Evolutionary conservation across 495 filamentous ascomycete genomes (phyloP), one percentile per base, ranked within the genome.

Genomic region (Hypomontagnella monticulosa): DNA sequence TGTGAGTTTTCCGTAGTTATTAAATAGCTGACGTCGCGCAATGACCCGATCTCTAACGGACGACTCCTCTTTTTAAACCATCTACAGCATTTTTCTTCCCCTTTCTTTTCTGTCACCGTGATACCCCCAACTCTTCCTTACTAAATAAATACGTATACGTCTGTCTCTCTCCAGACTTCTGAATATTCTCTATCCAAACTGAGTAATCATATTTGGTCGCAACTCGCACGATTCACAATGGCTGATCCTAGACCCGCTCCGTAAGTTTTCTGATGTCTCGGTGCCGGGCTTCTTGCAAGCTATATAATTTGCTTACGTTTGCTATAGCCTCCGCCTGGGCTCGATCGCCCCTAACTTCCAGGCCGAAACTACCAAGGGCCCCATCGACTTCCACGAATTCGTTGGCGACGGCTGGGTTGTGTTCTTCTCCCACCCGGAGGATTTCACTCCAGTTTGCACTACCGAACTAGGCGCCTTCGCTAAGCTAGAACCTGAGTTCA

Each of bases 381-480:
- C 86, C 54, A 98, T 99, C 78, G 89, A 96, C 81, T 97, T 98
- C 86, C 96, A 99, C 80, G 87, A 97, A 73, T 99, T 91, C 81
- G 91, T 98, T 70, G 96, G 92, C 74, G 85, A 94, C 83, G 91
- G 85, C 67, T 99, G 95, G 95, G 89, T 91, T 62, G 86, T 99
- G 68, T 87, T 98, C 75, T 99, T 98, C 88, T 97, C 93, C 32
- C 95, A 99, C 84, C 95, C 95, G 30, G 93, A 95, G 78, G 90
- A 93, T 79, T 93, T 88, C 82, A 93, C 93, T 6, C 93, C 93
- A 65, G 93, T 99, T 66, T 99, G 95, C 85, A 99, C 95, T 77
- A 99, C 95, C 60, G 95, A 99, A 87, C 90, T 99, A 67, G 95
- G 95, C 75, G 96, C 96, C 63, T 97, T 83, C 88, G 93, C 96